Evolutionary conservation across 192 early-diverging fungal species (phyloP).

Genomic region (Podila epigama): DNA sequence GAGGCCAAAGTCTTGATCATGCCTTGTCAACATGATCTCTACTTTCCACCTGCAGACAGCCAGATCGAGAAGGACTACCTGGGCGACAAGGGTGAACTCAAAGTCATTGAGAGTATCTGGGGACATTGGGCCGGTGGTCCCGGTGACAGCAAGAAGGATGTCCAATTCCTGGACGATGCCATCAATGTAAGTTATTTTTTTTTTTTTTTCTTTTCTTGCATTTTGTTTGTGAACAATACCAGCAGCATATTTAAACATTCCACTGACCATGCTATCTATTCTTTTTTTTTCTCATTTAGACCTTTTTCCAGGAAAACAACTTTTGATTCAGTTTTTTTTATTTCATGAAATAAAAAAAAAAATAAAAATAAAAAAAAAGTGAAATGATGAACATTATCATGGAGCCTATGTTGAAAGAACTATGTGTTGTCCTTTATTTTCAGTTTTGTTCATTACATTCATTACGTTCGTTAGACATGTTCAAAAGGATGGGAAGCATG

Average conservation of each 20-base stretch:
- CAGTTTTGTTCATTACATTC: too few species aligned
- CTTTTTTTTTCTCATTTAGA: background rate
- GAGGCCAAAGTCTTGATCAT: conserved; percentile 19
- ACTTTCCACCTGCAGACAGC: conserved; percentile 35
- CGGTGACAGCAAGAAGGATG: conserved; percentile 18
- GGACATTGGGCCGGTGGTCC: conserved; percentile 27
- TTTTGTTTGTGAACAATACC: too few species aligned
- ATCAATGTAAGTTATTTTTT: conserved; percentile 6
- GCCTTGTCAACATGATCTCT: conserved; percentile 16
- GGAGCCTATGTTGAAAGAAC: too few species aligned
- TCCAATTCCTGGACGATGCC: conserved; percentile 18
- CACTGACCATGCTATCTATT: too few species aligned
- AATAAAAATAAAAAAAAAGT: conserved; percentile 3
- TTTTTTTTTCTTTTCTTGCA: background rate
- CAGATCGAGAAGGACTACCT: conserved; percentile 33
- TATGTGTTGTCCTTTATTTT: too few species aligned
- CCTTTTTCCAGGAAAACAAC: conserved; percentile 9
- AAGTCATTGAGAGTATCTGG: conserved; percentile 36
- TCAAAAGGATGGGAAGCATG: too few species aligned
- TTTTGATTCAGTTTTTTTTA: background rate
- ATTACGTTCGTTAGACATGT: background rate
- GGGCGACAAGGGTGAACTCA: conserved; percentile 22
- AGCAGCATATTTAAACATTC: background rate
- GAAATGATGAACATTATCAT: too few species aligned
- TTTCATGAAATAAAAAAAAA: background rate